Evolutionary conservation across 805 yeast genomes (phyloP), one percentile per base, ranked within the genome.

Genomic region (Candida pini): DNA sequence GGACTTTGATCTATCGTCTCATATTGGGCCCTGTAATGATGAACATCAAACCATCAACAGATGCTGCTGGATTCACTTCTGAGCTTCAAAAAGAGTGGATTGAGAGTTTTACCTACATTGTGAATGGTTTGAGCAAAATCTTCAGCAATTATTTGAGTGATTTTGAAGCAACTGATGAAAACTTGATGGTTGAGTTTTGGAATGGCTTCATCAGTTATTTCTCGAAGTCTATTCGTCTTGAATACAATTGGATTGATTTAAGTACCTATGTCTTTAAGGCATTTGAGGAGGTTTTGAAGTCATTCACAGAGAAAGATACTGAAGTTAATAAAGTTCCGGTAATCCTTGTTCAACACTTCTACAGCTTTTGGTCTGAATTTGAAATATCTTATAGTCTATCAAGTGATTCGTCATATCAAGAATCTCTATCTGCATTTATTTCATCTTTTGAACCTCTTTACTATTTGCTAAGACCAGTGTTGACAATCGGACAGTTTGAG

Each of bases 1-100:
- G 96, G 96, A 60, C 68, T 18, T 56, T 78, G n/a, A 71, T 89
- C 3, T 79, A 77, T 48, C 54, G 62, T 20, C 68, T 81, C 24
- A 86, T 85, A 2, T 66, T 89, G 6, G 68, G 72, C 1, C 69
- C 71, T 0, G 51, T 47, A 4, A 51, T 80, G n/a, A 58, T 81
- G 41, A 29, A 37, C 8, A 37, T 44, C 5, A 40, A 38, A 6
- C 51, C 54, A 6, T 34, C 49, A 7, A 18, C 26, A 13, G 21
- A 39, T 14, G 13, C 29, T 18, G 36, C 34, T 2, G 14, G 18
- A 18, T 44, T 37, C 3, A 14, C 29, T 18, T 34, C 34, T 2
- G 14, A 15, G 18, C 44, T 37, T 4, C 45, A 44, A 14, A 45
- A 39, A 15, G 71, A 76, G 18, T 69, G 79, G 65, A 63, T 73